A percentile compares a stretch with the other conserved stretches of the same genome.
phyloP scores from a whole-genome alignment of 2,329 filamentous ascomycete genomes.

The Fusarium pseudograminearum region DNA sequence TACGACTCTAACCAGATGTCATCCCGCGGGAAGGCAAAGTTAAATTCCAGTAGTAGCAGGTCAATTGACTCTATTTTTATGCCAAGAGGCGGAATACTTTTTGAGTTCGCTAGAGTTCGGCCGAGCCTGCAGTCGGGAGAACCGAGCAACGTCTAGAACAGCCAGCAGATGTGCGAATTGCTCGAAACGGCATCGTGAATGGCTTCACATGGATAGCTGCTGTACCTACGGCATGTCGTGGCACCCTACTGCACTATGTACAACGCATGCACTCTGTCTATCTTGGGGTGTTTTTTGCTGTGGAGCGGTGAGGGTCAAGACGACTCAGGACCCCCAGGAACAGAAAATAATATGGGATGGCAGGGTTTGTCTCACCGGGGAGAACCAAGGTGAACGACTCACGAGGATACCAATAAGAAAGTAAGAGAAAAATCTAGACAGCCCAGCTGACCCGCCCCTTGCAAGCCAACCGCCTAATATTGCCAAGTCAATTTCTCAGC shows the following conservation, averaged over 20 bases:
- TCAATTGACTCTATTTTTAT: neutral
- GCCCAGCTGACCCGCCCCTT: constrained; percentile 20
- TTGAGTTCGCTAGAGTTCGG: neutral
- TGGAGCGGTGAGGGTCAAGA: constrained; percentile 13
- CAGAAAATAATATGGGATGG: constrained; percentile 1
- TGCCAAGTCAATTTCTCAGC: constrained; percentile 5
- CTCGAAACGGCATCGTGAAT: constrained; percentile 2
- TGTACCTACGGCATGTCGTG: neutral
- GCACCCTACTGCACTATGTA: neutral
- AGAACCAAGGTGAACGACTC: constrained; percentile 3
- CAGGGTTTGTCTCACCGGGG: neutral
- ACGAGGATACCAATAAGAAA: neutral
- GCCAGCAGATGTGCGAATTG: neutral
- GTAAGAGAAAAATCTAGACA: constrained; percentile 16
- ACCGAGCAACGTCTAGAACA: neutral
- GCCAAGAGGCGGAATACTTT: neutral
- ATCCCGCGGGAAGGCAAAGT: neutral
- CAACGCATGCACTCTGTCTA: neutral
- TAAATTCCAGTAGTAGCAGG: neutral
- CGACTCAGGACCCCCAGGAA: neutral
- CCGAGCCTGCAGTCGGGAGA: neutral
- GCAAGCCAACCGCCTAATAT: constrained; percentile 20
- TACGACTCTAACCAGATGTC: neutral
- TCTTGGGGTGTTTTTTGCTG: neutral
- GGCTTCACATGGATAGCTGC: neutral